Evolutionary conservation across 345 rosid genomes (phyloP).

Genomic region (Stellera chamaejasme): DNA sequence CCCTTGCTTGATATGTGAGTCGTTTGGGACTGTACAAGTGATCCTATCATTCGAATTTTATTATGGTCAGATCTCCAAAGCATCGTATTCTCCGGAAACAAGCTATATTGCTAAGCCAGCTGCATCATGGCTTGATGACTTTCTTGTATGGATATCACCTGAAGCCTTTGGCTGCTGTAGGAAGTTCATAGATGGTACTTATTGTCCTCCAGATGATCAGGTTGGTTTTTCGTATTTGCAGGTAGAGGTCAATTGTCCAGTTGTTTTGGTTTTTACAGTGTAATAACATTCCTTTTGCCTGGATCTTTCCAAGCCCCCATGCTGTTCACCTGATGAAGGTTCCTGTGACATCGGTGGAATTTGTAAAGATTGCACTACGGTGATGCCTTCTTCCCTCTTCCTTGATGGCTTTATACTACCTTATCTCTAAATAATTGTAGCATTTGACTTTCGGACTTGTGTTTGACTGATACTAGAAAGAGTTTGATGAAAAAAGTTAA

Average conservation of each 20-base stretch:
- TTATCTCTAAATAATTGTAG: too few species aligned
- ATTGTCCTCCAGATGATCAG: slow-evolving; percentile 98
- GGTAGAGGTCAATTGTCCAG: not conserved
- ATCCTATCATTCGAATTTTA: slow-evolving; percentile 1
- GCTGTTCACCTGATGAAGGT: slow-evolving; percentile 70
- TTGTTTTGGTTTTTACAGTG: slow-evolving; percentile 11
- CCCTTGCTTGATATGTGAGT: slow-evolving; percentile 9
- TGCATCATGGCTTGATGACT: slow-evolving; percentile 97
- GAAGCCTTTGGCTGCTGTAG: slow-evolving; percentile 96
- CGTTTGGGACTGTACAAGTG: slow-evolving; percentile 1
- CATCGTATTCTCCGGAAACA: slow-evolving; percentile 60
- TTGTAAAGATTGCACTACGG: slow-evolving; percentile 93
- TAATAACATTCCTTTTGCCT: not conserved
- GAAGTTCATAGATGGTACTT: slow-evolving; percentile 66
- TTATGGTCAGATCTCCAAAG: slow-evolving; percentile 66
- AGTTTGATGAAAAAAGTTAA: too few species aligned
- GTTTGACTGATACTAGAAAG: too few species aligned
- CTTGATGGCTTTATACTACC: not conserved
- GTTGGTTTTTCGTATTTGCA: slow-evolving; percentile 27
- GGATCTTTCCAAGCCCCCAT: slow-evolving; percentile 59
- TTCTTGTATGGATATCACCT: slow-evolving; percentile 90
- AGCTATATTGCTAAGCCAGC: slow-evolving; percentile 98
- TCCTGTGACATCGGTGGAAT: slow-evolving; percentile 62
- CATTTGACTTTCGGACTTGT: too few species aligned
- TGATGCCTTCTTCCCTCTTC: slow-evolving; percentile 26